Percentiles rank a stretch among this genome's conserved stretches.
These are phyloP conservation scores for Pichia paraexigua DNA, from an alignment of 805 yeast genomes.

Conservation along the genomic window DNA sequence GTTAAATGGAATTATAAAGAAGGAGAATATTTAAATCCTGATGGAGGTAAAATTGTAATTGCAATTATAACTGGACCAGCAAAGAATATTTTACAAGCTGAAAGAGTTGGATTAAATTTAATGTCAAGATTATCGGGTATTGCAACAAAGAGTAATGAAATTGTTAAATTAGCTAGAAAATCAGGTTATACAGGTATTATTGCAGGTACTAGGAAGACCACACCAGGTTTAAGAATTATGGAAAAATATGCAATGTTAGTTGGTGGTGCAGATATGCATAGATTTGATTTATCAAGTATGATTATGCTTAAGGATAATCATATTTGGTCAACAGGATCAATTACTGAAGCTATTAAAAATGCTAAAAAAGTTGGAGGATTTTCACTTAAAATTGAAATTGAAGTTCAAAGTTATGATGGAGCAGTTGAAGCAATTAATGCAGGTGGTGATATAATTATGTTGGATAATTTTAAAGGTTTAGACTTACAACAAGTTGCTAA, in stretches of 20 bases:
- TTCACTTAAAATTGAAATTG: slow-evolving; percentile 86
- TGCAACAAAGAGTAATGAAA: slow-evolving; percentile 62
- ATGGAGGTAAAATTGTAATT: slow-evolving; percentile 52
- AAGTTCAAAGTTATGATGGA: slow-evolving; percentile 75
- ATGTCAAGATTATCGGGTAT: slow-evolving; percentile 81
- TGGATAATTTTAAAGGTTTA: slow-evolving; percentile 74
- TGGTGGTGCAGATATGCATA: slow-evolving; percentile 90
- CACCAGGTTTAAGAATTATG: slow-evolving; percentile 83
- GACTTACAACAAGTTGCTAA: slow-evolving; percentile 59
- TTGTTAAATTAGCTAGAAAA: slow-evolving; percentile 53
- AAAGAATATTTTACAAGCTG: slow-evolving; percentile 70
- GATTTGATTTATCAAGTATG: slow-evolving; percentile 89
- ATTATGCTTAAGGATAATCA: slow-evolving; percentile 96
- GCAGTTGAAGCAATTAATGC: slow-evolving; percentile 91
- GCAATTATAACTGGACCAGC: slow-evolving; percentile 80
- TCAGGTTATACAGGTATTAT: slow-evolving; percentile 73
- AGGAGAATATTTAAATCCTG: slow-evolving; percentile 51
- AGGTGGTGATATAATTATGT: slow-evolving; percentile 94
- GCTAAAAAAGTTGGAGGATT: slow-evolving; percentile 85
- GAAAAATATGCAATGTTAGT: slow-evolving; percentile 94
- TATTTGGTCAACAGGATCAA: slow-evolving; percentile 87
- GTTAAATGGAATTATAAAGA: slow-evolving; percentile 72
- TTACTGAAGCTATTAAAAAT: slow-evolving; percentile 67
- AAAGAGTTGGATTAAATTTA: slow-evolving; percentile 77
- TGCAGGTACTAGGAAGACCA: slow-evolving; percentile 96